These are phyloP conservation scores for Dioszegia aurantiaca DNA, from an alignment of 768 basidiomycete species.

Conservation along the genomic window DNA sequence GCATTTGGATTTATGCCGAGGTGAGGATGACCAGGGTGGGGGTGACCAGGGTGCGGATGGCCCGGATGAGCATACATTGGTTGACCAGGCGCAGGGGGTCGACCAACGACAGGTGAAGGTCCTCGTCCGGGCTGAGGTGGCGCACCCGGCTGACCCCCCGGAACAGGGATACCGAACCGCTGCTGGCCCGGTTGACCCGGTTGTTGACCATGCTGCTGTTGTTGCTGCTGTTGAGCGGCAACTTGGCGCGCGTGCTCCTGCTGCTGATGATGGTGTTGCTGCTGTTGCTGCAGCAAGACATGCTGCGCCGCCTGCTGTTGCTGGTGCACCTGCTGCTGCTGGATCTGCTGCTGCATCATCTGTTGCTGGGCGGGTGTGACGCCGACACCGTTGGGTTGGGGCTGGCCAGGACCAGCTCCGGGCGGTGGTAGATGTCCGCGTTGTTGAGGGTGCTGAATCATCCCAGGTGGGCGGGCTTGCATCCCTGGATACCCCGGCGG, in stretches of 20 bases:
- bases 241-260: neutral
- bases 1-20: conserved; percentile 18
- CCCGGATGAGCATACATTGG: conserved; percentile 30
- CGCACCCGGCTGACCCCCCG: neutral
- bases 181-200: conserved; percentile 10
- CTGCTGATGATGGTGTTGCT: conserved; percentile 19
- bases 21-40: neutral
- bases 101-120: conserved; percentile 15
- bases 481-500: conserved; percentile 8
- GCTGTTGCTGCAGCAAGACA: conserved; percentile 13
- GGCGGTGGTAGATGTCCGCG: neutral
- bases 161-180: conserved; percentile 32
- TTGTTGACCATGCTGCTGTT: conserved; percentile 3
- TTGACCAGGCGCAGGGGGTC: conserved; percentile 21
- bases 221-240: too few relatives aligned
- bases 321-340: conserved; percentile 10
- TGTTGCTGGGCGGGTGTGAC: conserved; percentile 34
- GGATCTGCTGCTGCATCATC: conserved; percentile 20
- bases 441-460: conserved; percentile 15
- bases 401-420: too few relatives aligned
- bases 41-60: conserved; percentile 16
- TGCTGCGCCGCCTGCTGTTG: conserved; percentile 2
- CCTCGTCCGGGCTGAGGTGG: neutral
- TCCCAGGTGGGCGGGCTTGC: conserved; percentile 28
- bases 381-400: conserved; percentile 33